phyloP scores from a whole-genome alignment of 139 green algal genomes.

The Yamagishiella unicocca region DNA sequence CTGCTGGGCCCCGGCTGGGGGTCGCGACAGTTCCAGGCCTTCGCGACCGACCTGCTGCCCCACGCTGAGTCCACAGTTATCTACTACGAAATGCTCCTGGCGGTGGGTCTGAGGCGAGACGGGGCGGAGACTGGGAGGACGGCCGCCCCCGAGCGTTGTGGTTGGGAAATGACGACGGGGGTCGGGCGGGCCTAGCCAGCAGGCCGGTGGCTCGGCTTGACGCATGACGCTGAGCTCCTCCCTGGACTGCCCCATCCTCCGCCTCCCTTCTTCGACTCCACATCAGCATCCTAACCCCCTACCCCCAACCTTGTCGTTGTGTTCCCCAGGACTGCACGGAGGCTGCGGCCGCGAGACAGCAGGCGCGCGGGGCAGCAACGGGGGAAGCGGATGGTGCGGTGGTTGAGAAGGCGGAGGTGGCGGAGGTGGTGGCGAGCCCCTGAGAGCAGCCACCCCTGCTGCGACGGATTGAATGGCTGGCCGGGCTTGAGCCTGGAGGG shows the following conservation, averaged over 20 bases:
- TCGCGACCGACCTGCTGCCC: constrained; percentile 23
- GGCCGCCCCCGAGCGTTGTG: neutral
- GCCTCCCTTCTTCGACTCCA: too few species aligned
- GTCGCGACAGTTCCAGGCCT: constrained; percentile 18
- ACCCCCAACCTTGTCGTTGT: neutral
- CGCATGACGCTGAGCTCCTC: neutral
- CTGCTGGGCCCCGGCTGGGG: constrained; percentile 40
- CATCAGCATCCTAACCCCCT: neutral
- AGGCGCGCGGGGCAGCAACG: neutral
- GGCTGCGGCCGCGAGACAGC: neutral
- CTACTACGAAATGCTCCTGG: constrained; percentile 39
- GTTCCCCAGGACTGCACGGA: constrained; percentile 30
- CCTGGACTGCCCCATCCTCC: too few species aligned
- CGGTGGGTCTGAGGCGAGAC: neutral
- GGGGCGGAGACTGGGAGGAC: neutral
- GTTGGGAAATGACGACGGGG: neutral
- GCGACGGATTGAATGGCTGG: too few species aligned
- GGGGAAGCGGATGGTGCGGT: neutral
- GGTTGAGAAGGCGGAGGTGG: too few species aligned
- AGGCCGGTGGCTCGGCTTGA: neutral
- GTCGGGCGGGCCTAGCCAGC: neutral
- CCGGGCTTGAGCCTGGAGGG: too few species aligned
- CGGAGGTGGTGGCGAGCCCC: too few species aligned
- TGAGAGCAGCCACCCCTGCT: too few species aligned
- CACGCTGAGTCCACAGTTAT: neutral